Percentiles rank a stretch among this genome's conserved stretches.
phyloP scores from a whole-genome alignment of 2,329 filamentous ascomycete species.

The Botrytis paeoniae region DNA sequence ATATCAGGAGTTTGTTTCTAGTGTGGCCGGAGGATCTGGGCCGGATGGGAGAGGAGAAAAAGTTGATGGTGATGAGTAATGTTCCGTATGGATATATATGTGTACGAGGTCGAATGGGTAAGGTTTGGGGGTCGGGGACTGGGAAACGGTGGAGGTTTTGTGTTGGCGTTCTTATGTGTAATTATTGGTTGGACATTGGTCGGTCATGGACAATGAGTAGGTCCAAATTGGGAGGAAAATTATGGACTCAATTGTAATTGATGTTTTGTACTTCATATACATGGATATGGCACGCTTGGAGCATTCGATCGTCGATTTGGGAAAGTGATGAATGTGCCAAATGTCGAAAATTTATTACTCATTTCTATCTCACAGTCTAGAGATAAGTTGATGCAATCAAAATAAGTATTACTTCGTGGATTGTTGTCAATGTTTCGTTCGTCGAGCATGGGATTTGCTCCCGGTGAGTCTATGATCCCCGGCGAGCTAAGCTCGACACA shows the following conservation, averaged over 20 bases:
- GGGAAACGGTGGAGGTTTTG: conserved; percentile 1
- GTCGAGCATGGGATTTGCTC: not conserved
- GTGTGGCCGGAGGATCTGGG: conserved; percentile 34
- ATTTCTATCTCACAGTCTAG: not conserved
- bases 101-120: conserved; percentile 9
- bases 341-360: not conserved
- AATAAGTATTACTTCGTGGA: not conserved
- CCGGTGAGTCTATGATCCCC: not conserved
- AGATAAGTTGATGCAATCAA: not conserved
- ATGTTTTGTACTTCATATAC: not conserved
- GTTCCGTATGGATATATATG: conserved; percentile 17
- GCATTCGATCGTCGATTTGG: no score
- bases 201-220: not conserved
- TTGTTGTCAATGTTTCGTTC: not conserved
- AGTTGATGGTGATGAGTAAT: conserved; percentile 18
- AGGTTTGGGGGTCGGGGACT: conserved; percentile 3
- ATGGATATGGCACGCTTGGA: not conserved
- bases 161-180: conserved; percentile 15
- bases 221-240: conserved; percentile 13
- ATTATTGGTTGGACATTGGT: conserved; percentile 15
- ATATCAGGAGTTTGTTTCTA: conserved; percentile 82
- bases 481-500: not conserved
- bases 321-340: not conserved
- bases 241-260: conserved; percentile 8
- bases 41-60: conserved; percentile 30